These are phyloP conservation scores for Fragaria iinumae DNA, from an alignment of 306 rosid species.

Conservation along the genomic window DNA sequence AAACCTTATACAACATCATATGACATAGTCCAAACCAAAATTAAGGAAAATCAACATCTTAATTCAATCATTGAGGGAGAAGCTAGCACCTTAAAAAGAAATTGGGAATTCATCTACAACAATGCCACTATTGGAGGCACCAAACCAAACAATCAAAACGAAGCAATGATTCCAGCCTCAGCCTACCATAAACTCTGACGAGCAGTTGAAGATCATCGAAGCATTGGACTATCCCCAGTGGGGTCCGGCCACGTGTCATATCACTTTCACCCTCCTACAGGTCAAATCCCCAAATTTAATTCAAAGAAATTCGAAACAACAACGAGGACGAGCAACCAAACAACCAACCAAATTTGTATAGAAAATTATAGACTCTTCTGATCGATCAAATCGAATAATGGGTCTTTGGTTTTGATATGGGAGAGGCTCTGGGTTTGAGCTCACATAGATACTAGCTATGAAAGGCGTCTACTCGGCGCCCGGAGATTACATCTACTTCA, in stretches of 20 bases:
- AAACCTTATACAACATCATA: too few relatives aligned
- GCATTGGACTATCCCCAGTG: slow-evolving; percentile 8
- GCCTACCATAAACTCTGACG: slow-evolving; percentile 24
- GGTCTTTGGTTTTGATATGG: slow-evolving; percentile 25
- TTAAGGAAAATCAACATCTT: neutral
- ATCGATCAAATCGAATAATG: slow-evolving; percentile 31
- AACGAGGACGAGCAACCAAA: slow-evolving; percentile 9
- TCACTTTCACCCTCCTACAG: slow-evolving; percentile 10
- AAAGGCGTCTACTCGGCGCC: slow-evolving; percentile 97
- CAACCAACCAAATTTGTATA: neutral
- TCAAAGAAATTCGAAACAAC: slow-evolving; percentile 2
- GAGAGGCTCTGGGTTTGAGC: slow-evolving; percentile 19
- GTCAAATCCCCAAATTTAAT: slow-evolving; percentile 18
- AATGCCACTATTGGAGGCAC: neutral
- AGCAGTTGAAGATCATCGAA: slow-evolving; percentile 22
- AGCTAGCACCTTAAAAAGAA: too few relatives aligned
- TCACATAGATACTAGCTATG: slow-evolving; percentile 47
- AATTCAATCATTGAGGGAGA: too few relatives aligned
- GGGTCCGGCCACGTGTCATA: slow-evolving; percentile 36
- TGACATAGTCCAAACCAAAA: too few relatives aligned
- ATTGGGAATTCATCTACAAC: neutral
- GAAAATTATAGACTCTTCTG: neutral
- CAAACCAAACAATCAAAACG: neutral
- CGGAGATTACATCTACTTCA: slow-evolving; percentile 96
- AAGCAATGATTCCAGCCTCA: neutral